Base-by-base conservation (phyloP, 176 grass and related monocot species). In the Coix lacrymajobi region DNA sequence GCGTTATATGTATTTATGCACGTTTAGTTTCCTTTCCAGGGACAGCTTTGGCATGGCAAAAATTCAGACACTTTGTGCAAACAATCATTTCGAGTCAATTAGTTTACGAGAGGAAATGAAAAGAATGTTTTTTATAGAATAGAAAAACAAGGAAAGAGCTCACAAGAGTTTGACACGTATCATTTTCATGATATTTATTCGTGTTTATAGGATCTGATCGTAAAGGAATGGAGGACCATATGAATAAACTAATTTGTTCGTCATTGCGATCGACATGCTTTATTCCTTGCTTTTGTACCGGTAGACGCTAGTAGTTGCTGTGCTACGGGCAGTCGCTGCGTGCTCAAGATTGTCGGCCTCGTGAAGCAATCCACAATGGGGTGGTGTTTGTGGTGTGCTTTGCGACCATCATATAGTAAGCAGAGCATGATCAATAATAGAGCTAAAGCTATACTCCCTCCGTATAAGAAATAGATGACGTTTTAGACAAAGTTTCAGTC, bases 281-380 rank as follows among this genome's bases (percentile, higher is more conserved):
- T 89, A 78, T 82, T 82, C 72, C 65, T 52, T 83, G 79, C 80
- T 71, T 83, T 65, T 88, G 73, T 63, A 78, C 65, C 24, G 58
- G n/a, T 69, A 49, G 29, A 17, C 51, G 56, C 30, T 26, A n/a
- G n/a, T n/a, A n/a, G n/a, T n/a, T n/a, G n/a, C n/a, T n/a, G n/a
- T n/a, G n/a, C n/a, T n/a, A n/a, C n/a, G n/a, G n/a, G n/a, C n/a
- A n/a, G n/a, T n/a, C n/a, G n/a, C n/a, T n/a, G n/a, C n/a, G n/a
- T n/a, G n/a, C n/a, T n/a, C n/a, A n/a, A n/a, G n/a, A n/a, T n/a
- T n/a, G n/a, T n/a, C n/a, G n/a, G n/a, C n/a, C n/a, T n/a, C n/a
- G n/a, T n/a, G n/a, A n/a, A n/a, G n/a, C n/a, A n/a, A n/a, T n/a
- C n/a, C n/a, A n/a, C n/a, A n/a, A n/a, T n/a, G n/a, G n/a, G n/a